Percentiles rank a stretch among this genome's conserved stretches.
phyloP scores from a whole-genome alignment of 2,329 filamentous ascomycete species.

The Esteya vermicola region DNA sequence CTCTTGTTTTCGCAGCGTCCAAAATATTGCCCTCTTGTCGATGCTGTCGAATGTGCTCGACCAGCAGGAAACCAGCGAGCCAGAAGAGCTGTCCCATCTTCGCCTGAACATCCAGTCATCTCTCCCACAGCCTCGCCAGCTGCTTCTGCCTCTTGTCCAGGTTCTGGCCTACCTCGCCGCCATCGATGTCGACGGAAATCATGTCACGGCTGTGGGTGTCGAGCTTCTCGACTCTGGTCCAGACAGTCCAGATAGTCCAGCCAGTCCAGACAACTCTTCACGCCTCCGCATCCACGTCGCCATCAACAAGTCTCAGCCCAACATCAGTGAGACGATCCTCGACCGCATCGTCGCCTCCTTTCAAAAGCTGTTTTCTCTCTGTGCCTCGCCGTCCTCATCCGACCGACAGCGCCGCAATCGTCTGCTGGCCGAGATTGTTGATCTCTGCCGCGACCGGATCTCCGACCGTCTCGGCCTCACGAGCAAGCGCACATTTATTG shows the following conservation, averaged over 20 bases:
- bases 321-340: not conserved
- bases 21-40: slow-evolving; percentile 2
- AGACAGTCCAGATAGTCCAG: no score
- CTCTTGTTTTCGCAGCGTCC: not conserved
- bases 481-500: not conserved
- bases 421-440: not conserved
- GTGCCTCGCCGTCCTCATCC: not conserved
- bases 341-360: not conserved
- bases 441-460: not conserved
- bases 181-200: not conserved
- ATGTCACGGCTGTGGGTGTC: slow-evolving; percentile 3
- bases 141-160: not conserved
- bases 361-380: not conserved
- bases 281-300: slow-evolving; percentile 2
- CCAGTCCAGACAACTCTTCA: not conserved
- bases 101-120: no score
- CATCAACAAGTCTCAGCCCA: not conserved
- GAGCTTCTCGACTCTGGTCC: no score
- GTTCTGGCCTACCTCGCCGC: slow-evolving; percentile 2
- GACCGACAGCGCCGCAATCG: not conserved
- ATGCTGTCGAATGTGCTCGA: not conserved
- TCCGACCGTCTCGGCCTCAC: not conserved
- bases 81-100: not conserved
- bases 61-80: not conserved
- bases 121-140: no score